phyloP scores from a whole-genome alignment of 768 basidiomycete genomes.

The Dentipellis sp. region DNA sequence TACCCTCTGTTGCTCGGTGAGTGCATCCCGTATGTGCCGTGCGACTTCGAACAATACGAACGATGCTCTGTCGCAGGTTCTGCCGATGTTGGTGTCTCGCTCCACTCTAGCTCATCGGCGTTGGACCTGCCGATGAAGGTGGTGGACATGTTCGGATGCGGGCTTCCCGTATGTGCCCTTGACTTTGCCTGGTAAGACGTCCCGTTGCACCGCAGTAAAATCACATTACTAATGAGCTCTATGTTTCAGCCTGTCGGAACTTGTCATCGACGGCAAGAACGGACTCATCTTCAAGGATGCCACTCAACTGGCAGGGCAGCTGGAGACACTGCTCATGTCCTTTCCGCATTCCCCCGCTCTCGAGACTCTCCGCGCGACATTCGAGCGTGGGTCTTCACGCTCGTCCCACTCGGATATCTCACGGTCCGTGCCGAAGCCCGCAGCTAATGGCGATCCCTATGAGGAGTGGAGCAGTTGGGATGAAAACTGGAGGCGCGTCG shows the following conservation, averaged over 20 bases:
- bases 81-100: slow-evolving; percentile 83
- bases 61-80: slow-evolving; percentile 42
- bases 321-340: slow-evolving; percentile 23
- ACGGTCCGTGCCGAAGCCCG: neutral
- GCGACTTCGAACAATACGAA: neutral
- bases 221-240: neutral
- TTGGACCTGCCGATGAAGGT: slow-evolving; percentile 98
- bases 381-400: neutral
- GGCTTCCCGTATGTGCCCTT: slow-evolving; percentile 86
- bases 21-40: neutral
- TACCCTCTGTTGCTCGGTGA: slow-evolving; percentile 82
- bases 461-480: slow-evolving; percentile 14
- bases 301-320: slow-evolving; percentile 56
- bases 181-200: slow-evolving; percentile 71
- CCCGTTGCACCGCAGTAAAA: neutral
- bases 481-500: slow-evolving; percentile 16
- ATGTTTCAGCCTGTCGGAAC: slow-evolving; percentile 60
- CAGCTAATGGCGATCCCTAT: neutral
- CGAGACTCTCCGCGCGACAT: slow-evolving; percentile 6
- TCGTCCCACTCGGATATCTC: neutral
- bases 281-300: slow-evolving; percentile 71
- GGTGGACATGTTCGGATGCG: slow-evolving; percentile 99
- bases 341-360: slow-evolving; percentile 7
- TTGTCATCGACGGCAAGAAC: slow-evolving; percentile 79
- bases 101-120: slow-evolving; percentile 86